A percentile compares a stretch with the other conserved stretches of the same genome.
phyloP scores from a whole-genome alignment of 2,329 filamentous ascomycete genomes.

The Albifimbria verrucaria region DNA sequence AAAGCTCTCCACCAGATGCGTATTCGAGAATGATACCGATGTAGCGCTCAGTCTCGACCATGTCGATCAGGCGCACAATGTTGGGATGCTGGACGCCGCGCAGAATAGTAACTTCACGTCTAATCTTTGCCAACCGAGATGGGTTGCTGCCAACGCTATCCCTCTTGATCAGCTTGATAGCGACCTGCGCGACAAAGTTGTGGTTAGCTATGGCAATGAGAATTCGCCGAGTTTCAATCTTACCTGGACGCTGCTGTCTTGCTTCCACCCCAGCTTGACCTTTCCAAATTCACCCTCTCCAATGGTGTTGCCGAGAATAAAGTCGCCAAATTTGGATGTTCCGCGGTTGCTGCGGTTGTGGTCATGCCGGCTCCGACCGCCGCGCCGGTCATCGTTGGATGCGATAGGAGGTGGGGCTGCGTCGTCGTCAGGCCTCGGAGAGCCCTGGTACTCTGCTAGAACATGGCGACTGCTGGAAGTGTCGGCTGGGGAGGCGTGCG shows the following conservation, averaged over 20 bases:
- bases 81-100: conserved; percentile 88
- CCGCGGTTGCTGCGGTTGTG: conserved; percentile 55
- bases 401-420: conserved; percentile 43
- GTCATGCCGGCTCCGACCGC: conserved; percentile 57
- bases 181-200: conserved; percentile 56
- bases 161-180: conserved; percentile 94
- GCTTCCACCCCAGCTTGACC: conserved; percentile 97
- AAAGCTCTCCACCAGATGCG: conserved; percentile 93
- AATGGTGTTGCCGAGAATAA: conserved; percentile 91
- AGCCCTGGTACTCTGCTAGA: conserved; percentile 15
- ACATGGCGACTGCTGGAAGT: conserved; percentile 24
- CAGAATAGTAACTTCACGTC: conserved; percentile 92
- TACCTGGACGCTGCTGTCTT: conserved; percentile 83
- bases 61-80: conserved; percentile 94
- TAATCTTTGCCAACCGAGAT: conserved; percentile 89
- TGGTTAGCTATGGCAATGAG: not conserved
- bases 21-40: conserved; percentile 99
- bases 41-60: conserved; percentile 95
- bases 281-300: conserved; percentile 99
- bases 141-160: conserved; percentile 88
- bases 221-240: conserved; percentile 11
- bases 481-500: conserved; percentile 52
- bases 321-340: conserved; percentile 86
- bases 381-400: conserved; percentile 42
- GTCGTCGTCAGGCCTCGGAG: conserved; percentile 30